Base-by-base conservation (phyloP, 2,329 filamentous ascomycete genomes). In the Simplicillium aogashimaense region DNA sequence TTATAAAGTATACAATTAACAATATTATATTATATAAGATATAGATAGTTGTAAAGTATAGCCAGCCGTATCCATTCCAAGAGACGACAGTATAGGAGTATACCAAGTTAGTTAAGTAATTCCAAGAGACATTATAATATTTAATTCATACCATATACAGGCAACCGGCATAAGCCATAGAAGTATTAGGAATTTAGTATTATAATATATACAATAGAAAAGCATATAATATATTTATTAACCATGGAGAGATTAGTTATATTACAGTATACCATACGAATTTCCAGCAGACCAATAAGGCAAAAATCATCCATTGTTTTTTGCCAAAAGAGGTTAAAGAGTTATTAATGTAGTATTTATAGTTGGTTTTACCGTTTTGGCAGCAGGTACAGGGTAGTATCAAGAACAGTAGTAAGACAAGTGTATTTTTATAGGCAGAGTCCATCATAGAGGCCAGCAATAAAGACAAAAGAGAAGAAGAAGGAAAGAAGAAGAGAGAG, bases 241-340 rank as follows among this genome's bases (percentile, higher is more conserved):
- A n/a, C n/a, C n/a, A n/a, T n/a, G n/a, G n/a, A n/a, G 35, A 36
- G 28, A 39, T 45, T 29, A 36, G 34, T 34, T 53, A 52, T 31
- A 43, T 54, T 11, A 47, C 46, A 16, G 39, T 37, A 30, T 54
- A 54, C 31, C 35, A 50, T 35, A 55, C 52, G 41, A 40, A 40
- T 16, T 51, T 49, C 42, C 30, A 38, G 13, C 49, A 41, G 14
- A 50, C 40, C 14, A 41, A 43, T 11, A 42, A 50, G 28, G 44
- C 40, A n/a, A 54, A 55, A 45, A 43, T 53, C 5, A 51, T 55
- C 35, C 37, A 55, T 42, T 38, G 45, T 18, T 55, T 53, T 48
- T 42, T 55, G 40, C 46, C 44, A 33, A 41, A 39, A 13, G 49
- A 53, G 42, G 45, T 53, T 6, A 43, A 45, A 16, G 47, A 50